These are phyloP conservation scores for Pythium periplocum DNA, from an alignment of 352 stramenopile genomes.

Conservation along the genomic window DNA sequence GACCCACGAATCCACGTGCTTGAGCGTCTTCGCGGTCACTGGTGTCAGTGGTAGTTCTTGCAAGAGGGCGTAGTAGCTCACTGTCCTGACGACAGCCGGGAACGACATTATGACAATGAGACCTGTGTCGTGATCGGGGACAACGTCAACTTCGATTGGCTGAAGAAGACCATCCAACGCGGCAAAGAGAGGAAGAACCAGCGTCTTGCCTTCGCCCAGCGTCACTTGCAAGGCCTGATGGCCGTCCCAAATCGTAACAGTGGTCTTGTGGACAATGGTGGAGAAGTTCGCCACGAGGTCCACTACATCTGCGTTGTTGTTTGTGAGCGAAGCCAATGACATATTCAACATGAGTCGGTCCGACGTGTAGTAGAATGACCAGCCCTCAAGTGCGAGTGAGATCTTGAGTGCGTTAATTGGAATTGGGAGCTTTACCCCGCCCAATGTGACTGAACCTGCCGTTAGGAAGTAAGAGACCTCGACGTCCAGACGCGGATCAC, in stretches of 20 bases:
- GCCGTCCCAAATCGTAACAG: background rate
- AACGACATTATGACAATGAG: background rate
- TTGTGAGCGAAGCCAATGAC: background rate
- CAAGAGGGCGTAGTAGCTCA: conserved; percentile 7
- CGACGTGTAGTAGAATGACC: background rate
- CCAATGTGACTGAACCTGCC: background rate
- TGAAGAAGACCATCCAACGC: background rate
- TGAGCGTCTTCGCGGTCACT: background rate
- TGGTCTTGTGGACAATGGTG: background rate
- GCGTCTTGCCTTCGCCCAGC: background rate
- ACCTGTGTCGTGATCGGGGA: background rate
- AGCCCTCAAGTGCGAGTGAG: background rate
- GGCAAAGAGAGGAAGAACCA: background rate
- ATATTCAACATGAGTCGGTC: conserved; percentile 1
- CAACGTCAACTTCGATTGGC: background rate
- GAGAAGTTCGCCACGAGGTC: background rate
- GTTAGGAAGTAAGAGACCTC: background rate
- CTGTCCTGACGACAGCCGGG: background rate
- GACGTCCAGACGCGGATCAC: too few relatives aligned
- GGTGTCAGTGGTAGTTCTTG: background rate
- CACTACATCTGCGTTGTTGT: background rate
- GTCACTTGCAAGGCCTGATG: background rate
- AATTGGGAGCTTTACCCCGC: background rate
- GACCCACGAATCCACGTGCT: conserved; percentile 6
- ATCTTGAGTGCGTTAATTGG: conserved; percentile 1